Conservation (phyloP, 2,329 filamentous ascomycete genomes). For the Xylariaceae sp. region DNA sequence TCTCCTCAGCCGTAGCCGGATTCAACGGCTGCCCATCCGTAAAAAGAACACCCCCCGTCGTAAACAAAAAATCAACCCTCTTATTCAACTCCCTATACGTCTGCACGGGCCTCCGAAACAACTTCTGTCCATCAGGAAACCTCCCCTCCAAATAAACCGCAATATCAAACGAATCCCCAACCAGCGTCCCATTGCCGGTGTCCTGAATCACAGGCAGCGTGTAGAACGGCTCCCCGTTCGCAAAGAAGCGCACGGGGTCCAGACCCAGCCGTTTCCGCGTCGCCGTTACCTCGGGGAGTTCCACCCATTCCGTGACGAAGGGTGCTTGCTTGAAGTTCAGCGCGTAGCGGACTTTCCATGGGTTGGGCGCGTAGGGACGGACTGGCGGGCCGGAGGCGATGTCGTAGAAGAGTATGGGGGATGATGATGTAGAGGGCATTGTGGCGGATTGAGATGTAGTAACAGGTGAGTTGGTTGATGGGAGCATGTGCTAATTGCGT, state of each 20-base stretch:
- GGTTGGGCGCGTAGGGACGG: conserved; percentile 30
- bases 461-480: not conserved
- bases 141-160: conserved; percentile 52
- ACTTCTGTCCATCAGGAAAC: conserved; percentile 42
- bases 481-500: not conserved
- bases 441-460: not conserved
- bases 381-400: conserved; percentile 35
- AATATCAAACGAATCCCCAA: conserved; percentile 64
- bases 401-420: conserved; percentile 38
- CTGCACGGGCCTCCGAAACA: conserved; percentile 41
- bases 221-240: conserved; percentile 52
- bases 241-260: conserved; percentile 47
- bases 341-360: conserved; percentile 33
- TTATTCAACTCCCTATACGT: conserved; percentile 48
- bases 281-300: conserved; percentile 46
- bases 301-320: conserved; percentile 43
- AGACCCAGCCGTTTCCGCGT: conserved; percentile 44
- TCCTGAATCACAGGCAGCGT: conserved; percentile 57
- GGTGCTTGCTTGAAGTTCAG: conserved; percentile 39
- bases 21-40: conserved; percentile 45
- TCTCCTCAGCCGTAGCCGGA: conserved; percentile 40
- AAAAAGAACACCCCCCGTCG: conserved; percentile 39
- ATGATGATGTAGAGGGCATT: conserved; percentile 14
- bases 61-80: conserved; percentile 51
- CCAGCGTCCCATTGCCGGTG: conserved; percentile 31